Conservation (phyloP, 345 rosid genomes). For the Leavenworthia alabamica region DNA sequence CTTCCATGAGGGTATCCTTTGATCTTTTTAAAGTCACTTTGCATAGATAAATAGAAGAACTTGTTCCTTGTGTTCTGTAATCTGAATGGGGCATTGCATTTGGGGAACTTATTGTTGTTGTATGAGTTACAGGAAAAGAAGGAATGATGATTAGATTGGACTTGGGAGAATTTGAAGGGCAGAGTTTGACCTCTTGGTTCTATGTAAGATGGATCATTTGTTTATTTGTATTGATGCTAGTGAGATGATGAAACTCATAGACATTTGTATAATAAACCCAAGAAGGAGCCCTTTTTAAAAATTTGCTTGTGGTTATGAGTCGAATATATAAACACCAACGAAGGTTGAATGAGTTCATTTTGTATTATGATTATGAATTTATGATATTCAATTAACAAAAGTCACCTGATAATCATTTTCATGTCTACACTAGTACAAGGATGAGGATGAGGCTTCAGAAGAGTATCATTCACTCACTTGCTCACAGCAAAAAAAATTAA, state of each 20-base stretch:
- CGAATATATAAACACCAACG: constrained; percentile 1
- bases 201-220: constrained; percentile 1
- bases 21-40: not conserved
- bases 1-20: not conserved
- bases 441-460: constrained; percentile 30
- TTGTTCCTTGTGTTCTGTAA: not conserved
- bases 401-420: too few species aligned
- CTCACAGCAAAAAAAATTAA: constrained; percentile 20
- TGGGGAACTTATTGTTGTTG: not conserved
- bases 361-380: not conserved
- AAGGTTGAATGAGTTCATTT: not conserved
- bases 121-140: constrained; percentile 14
- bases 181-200: not conserved
- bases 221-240: constrained; percentile 8
- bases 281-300: not conserved
- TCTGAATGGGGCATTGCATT: not conserved
- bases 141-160: not conserved
- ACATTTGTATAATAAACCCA: constrained; percentile 3
- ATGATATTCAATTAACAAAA: too few species aligned
- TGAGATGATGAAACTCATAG: constrained; percentile 8
- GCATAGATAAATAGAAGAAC: not conserved
- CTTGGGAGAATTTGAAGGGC: not conserved
- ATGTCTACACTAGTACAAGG: too few species aligned
- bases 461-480: constrained; percentile 24
- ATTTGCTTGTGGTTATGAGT: not conserved